phyloP scores from a whole-genome alignment of 129 eudicot genomes.

The Deinandra increscens region DNA sequence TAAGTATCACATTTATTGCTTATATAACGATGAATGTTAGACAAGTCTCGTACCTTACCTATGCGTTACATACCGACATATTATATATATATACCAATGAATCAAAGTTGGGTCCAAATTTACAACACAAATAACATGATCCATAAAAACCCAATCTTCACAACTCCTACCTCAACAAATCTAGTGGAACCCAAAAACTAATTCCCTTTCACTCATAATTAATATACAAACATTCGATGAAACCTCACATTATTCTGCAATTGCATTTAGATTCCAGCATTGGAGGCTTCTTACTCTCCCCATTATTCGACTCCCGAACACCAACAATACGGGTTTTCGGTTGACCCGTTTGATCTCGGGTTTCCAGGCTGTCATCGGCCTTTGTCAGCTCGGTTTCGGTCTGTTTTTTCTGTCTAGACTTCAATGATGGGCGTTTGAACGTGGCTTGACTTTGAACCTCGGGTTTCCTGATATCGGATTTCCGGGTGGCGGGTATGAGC shows the following conservation, averaged over 20 bases:
- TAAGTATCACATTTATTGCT: no score
- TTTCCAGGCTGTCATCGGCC: conserved; percentile 27
- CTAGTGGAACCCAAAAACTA: not conserved
- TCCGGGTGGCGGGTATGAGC: conserved; percentile 48
- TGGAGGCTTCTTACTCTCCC: conserved; percentile 62
- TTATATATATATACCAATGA: no score
- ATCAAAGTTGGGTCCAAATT: no score
- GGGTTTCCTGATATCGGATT: conserved; percentile 39
- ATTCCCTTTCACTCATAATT: not conserved
- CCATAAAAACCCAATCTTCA: conserved; percentile 20
- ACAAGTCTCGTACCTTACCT: no score
- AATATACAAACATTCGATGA: conserved; percentile 10
- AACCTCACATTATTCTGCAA: conserved; percentile 75
- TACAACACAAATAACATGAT: no score
- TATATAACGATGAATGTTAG: no score
- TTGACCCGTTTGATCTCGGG: conserved; percentile 36
- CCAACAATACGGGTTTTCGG: conserved; percentile 51
- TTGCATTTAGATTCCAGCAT: conserved; percentile 95
- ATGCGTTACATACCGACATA: no score
- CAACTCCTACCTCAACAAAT: not conserved
- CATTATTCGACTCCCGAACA: conserved; percentile 35
- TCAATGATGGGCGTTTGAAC: conserved; percentile 54
- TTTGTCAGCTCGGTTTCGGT: conserved; percentile 42
- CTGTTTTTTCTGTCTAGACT: conserved; percentile 46
- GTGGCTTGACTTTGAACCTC: conserved; percentile 39